These are phyloP conservation scores for Caloboletus inedulis DNA, from an alignment of 1,284 basidiomycete genomes.

Conservation along the genomic window DNA sequence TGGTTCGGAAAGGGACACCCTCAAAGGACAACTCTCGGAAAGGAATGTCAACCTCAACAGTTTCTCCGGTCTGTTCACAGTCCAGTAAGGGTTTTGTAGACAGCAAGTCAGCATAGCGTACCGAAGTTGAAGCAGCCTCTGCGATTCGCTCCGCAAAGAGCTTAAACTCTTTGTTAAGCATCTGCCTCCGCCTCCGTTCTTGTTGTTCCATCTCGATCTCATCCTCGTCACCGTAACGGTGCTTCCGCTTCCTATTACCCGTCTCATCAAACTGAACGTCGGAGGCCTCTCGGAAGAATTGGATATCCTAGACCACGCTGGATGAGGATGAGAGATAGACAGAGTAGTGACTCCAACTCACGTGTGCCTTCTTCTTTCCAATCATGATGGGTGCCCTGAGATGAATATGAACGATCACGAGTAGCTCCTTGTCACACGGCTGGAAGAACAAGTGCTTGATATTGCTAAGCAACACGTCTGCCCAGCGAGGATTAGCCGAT, in stretches of 20 bases:
- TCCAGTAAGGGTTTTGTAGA: conserved; percentile 9
- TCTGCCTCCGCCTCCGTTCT: conserved; percentile 84
- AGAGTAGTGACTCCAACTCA: conserved; percentile 35
- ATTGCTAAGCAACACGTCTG: conserved; percentile 95
- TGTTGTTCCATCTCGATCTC: conserved; percentile 99
- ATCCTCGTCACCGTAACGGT: conserved; percentile 97
- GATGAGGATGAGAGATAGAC: conserved; percentile 2
- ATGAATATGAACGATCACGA: conserved; percentile 94
- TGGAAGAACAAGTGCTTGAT: conserved; percentile 99
- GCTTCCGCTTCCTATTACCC: conserved; percentile 97
- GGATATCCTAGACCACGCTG: conserved; percentile 68
- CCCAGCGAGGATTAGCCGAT: conserved; percentile 9
- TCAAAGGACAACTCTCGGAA: conserved; percentile 97
- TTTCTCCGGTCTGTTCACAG: conserved; percentile 63
- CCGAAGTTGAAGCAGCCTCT: conserved; percentile 75
- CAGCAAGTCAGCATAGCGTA: conserved; percentile 35
- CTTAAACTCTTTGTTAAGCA: conserved; percentile 95
- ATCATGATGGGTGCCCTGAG: conserved; percentile 97
- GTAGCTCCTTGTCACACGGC: conserved; percentile 94
- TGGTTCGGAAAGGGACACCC: conserved; percentile 95
- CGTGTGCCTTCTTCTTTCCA: conserved; percentile 96
- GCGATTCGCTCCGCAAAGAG: conserved; percentile 91
- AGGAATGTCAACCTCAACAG: conserved; percentile 92
- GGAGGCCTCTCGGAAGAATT: conserved; percentile 98
- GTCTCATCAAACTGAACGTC: conserved; percentile 99